phyloP scores from a whole-genome alignment of 2,329 filamentous ascomycete species.

The Rutstroemia sp. region DNA sequence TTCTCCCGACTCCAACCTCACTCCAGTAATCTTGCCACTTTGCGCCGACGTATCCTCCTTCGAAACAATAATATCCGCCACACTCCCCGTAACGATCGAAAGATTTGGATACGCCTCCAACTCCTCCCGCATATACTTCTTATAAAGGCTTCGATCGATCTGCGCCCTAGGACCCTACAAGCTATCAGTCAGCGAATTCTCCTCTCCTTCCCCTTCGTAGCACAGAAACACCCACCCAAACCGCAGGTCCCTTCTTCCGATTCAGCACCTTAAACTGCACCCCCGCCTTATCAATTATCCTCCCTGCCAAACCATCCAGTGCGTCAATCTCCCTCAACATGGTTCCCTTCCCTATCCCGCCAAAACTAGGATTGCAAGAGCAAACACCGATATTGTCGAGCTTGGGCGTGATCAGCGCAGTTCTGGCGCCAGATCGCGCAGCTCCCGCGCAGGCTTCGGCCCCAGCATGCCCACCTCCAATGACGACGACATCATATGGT shows the following conservation, averaged over 20 bases:
- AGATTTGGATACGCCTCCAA: slow-evolving; percentile 71
- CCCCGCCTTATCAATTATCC: slow-evolving; percentile 87
- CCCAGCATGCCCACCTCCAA: slow-evolving; percentile 92
- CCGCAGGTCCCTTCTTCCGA: slow-evolving; percentile 81
- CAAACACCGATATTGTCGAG: slow-evolving; percentile 86
- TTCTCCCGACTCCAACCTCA: slow-evolving; percentile 81
- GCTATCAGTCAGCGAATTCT: not conserved
- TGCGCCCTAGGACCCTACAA: slow-evolving; percentile 76
- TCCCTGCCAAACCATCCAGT: slow-evolving; percentile 79
- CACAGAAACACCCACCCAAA: slow-evolving; percentile 52
- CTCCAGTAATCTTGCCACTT: slow-evolving; percentile 71
- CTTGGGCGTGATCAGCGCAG: slow-evolving; percentile 83
- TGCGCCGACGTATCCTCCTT: slow-evolving; percentile 40
- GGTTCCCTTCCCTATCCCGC: slow-evolving; percentile 96
- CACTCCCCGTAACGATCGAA: slow-evolving; percentile 75
- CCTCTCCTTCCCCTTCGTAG: not conserved
- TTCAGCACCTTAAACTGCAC: slow-evolving; percentile 93
- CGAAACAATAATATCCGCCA: slow-evolving; percentile 82
- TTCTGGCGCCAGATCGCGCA: slow-evolving; percentile 79
- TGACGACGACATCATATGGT: slow-evolving; percentile 81
- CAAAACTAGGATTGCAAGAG: slow-evolving; percentile 95
- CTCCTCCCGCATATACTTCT: slow-evolving; percentile 84
- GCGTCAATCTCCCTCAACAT: slow-evolving; percentile 95
- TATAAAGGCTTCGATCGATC: slow-evolving; percentile 86
- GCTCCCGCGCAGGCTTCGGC: slow-evolving; percentile 90